Percentiles rank a stretch among this genome's conserved stretches.
Conservation (phyloP, 176 grass and related monocot species). For the Alopecurus myosuroides region DNA sequence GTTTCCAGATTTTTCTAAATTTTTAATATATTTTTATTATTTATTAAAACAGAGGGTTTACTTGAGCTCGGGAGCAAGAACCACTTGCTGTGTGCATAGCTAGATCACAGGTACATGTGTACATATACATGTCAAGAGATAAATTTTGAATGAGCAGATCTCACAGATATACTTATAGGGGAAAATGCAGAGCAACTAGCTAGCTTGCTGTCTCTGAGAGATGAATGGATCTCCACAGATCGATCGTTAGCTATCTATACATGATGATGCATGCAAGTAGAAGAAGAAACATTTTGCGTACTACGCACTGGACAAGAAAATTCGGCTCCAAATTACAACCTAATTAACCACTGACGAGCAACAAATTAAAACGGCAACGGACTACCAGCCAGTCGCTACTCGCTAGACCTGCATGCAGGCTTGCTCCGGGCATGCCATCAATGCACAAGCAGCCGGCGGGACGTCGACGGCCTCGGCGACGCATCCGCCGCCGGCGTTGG, state of each 20-base stretch:
- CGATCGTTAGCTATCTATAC: background rate
- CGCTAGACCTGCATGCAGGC: constrained; percentile 22
- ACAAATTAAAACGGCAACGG: too few species aligned
- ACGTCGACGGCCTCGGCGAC: constrained; percentile 15
- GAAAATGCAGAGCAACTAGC: background rate
- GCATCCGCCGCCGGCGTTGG: constrained; percentile 18
- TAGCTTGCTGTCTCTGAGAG: background rate
- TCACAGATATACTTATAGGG: background rate
- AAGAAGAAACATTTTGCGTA: background rate
- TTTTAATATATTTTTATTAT: too few species aligned
- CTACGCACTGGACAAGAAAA: background rate
- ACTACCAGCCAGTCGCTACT: background rate
- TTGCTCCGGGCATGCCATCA: constrained; percentile 27
- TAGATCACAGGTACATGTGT: too few species aligned
- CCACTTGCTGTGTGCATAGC: too few species aligned
- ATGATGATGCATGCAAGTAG: background rate
- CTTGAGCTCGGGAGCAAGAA: too few species aligned
- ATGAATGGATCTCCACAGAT: background rate
- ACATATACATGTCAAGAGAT: too few species aligned
- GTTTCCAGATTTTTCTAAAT: too few species aligned
- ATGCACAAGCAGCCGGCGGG: background rate
- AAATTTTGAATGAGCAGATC: too few species aligned
- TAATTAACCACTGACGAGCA: background rate
- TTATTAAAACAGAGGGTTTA: too few species aligned
- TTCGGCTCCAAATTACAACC: background rate